Evolutionary conservation across 2,329 filamentous ascomycete species (phyloP).

Genomic region (Ilyonectria destructans): DNA sequence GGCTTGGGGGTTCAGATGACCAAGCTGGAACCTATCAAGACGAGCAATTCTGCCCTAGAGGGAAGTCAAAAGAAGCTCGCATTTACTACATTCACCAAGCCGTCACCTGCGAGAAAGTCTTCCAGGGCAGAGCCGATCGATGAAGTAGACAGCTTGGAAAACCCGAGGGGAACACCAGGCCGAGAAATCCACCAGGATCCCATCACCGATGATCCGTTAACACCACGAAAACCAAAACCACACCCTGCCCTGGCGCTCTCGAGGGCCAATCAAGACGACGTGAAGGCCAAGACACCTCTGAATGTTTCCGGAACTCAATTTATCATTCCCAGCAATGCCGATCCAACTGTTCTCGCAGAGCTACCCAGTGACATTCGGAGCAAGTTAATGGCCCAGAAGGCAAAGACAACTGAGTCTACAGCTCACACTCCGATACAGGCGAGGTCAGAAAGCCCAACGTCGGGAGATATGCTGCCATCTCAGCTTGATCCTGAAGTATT

Average conservation of each 20-base stretch:
- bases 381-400: conserved; percentile 77
- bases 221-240: conserved; percentile 66
- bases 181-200: conserved; percentile 62
- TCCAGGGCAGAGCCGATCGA: conserved; percentile 67
- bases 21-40: conserved; percentile 86
- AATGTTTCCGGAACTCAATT: conserved; percentile 94
- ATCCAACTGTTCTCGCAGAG: conserved; percentile 86
- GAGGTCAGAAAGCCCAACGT: conserved; percentile 60
- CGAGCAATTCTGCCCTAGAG: conserved; percentile 69
- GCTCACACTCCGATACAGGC: conserved; percentile 50
- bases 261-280: conserved; percentile 65
- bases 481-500: conserved; percentile 91
- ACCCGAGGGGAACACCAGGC: conserved; percentile 49
- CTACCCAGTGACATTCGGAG: conserved; percentile 87
- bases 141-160: conserved; percentile 58
- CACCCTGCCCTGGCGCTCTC: conserved; percentile 71
- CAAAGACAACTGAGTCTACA: conserved; percentile 39
- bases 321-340: conserved; percentile 86
- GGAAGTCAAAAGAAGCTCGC: conserved; percentile 85
- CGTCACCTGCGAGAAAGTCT: conserved; percentile 59
- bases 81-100: conserved; percentile 73
- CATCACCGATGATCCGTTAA: conserved; percentile 70
- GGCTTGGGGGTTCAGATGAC: conserved; percentile 95
- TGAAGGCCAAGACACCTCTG: conserved; percentile 76
- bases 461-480: conserved; percentile 71